Conservation (phyloP, 805 yeast genomes). For the Ogataea nonfermentans region DNA sequence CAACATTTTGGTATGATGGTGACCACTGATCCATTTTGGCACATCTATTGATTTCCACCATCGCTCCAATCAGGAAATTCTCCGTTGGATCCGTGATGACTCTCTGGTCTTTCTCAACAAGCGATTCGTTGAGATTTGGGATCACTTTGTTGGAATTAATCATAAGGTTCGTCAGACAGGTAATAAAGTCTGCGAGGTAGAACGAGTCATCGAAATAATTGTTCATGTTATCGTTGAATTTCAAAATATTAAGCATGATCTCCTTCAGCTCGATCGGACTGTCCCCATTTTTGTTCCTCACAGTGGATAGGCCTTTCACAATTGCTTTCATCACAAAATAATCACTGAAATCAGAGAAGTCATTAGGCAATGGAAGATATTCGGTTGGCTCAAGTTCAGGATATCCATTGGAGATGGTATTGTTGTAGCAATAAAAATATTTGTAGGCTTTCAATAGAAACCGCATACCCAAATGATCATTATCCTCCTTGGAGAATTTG, state of each 20-base stretch:
- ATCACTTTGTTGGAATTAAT: constrained; percentile 26
- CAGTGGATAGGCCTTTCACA: constrained; percentile 55
- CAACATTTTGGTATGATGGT: constrained; percentile 62
- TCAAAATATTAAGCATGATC: constrained; percentile 66
- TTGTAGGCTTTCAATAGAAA: constrained; percentile 73
- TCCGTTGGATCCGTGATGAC: constrained; percentile 29
- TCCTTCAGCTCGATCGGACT: constrained; percentile 54
- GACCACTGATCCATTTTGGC: constrained; percentile 83
- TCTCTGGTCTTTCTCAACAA: constrained; percentile 13
- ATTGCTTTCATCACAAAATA: constrained; percentile 72
- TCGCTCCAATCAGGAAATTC: constrained; percentile 44
- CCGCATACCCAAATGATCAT: constrained; percentile 66
- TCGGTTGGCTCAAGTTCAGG: constrained; percentile 35
- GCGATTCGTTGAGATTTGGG: constrained; percentile 23
- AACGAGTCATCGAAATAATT: constrained; percentile 73
- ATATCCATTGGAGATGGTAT: constrained; percentile 28
- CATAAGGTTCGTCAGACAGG: constrained; percentile 44
- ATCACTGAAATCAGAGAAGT: constrained; percentile 67
- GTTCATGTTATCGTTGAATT: constrained; percentile 81
- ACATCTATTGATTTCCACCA: constrained; percentile 69
- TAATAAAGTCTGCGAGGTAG: constrained; percentile 59
- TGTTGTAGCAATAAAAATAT: constrained; percentile 68
- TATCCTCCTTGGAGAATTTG: constrained; percentile 56
- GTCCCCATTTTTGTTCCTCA: constrained; percentile 62
- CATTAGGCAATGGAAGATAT: constrained; percentile 73